phyloP scores from a whole-genome alignment of 2,329 filamentous ascomycete species.

The Xylariales sp. region DNA sequence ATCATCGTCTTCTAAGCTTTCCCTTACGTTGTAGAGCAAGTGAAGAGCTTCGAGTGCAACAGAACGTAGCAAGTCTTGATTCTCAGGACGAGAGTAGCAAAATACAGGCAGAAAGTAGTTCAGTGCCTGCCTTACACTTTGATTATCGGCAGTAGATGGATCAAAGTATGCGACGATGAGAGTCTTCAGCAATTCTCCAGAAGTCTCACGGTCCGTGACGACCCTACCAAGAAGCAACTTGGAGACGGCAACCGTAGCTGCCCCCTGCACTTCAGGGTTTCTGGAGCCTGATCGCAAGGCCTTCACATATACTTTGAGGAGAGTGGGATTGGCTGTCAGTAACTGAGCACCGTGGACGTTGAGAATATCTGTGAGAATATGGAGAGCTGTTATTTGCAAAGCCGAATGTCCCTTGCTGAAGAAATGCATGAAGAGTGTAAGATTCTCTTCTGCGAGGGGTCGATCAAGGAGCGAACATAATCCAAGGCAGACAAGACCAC shows the following conservation, averaged over 20 bases:
- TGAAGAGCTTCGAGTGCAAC: slow-evolving; percentile 73
- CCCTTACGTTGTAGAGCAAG: slow-evolving; percentile 67
- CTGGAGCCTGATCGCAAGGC: slow-evolving; percentile 70
- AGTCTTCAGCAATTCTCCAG: slow-evolving; percentile 73
- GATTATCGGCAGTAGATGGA: slow-evolving; percentile 74
- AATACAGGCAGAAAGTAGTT: slow-evolving; percentile 95
- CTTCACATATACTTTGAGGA: slow-evolving; percentile 83
- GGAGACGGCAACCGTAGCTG: slow-evolving; percentile 74
- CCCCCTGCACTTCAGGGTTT: slow-evolving; percentile 71
- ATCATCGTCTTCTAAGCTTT: slow-evolving; percentile 70
- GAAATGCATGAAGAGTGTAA: slow-evolving; percentile 91
- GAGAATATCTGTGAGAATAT: slow-evolving; percentile 90
- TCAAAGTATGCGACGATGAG: slow-evolving; percentile 88
- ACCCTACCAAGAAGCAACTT: slow-evolving; percentile 82
- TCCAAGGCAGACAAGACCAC: slow-evolving; percentile 83
- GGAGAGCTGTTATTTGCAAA: slow-evolving; percentile 83
- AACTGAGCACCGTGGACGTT: slow-evolving; percentile 83
- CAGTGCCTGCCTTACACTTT: slow-evolving; percentile 77
- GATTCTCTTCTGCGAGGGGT: slow-evolving; percentile 86
- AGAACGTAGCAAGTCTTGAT: slow-evolving; percentile 75
- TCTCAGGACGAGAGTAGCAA: slow-evolving; percentile 78
- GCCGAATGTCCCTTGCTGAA: slow-evolving; percentile 89
- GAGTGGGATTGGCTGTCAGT: slow-evolving; percentile 58
- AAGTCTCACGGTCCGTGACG: slow-evolving; percentile 64
- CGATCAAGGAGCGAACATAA: slow-evolving; percentile 89